Base-by-base conservation (phyloP, 2,329 filamentous ascomycete species). In the Colletotrichum tanaceti region DNA sequence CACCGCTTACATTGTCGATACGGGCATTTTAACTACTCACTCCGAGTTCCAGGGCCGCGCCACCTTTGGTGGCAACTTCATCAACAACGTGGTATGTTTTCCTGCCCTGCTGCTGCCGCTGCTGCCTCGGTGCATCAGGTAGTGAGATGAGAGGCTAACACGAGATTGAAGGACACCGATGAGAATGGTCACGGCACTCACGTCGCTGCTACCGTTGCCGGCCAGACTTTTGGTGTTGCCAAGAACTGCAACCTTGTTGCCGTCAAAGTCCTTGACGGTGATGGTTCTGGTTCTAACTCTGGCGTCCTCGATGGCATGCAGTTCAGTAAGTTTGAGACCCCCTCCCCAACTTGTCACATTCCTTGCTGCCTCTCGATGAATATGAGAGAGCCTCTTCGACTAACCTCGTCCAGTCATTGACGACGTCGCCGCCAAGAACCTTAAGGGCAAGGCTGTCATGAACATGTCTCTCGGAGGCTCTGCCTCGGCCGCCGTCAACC, bases 121-220 rank as follows among this genome's bases (percentile, higher is more conserved):
- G 3, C 22, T n/a, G 24, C 24, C 5, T 32, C 32, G 10, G 0
- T 35, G 32, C 32, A 28, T 18, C 20, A 4, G 13, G 20, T 22
- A 35, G 20, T 35, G 28, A 22, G 20, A 14, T 38, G 18, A 50
- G 10, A 60, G 10, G 13, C 50, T 71, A 49, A 68, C 69, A 22
- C 2, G 14, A 61, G 47, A 46, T 2, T 1, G 4, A 44, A 82
- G 78, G 75, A 88, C 73, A 82, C 81, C 4, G 87, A 90, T 62
- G 81, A 85, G 71, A 87, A 89, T 73, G 89, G 89, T 14, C 89
- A 91, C 77, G 89, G 89, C 47, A 88, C 83, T 63, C 89, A 91
- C 79, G 87, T 89, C 32, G 84, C 87, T 11, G 89, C 87, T 28
- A 91, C 87, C 18, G 86, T 90, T 50, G 89, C 81, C 24, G 87